Evolutionary conservation across 2,329 filamentous ascomycete genomes (phyloP).

Genomic region (Aspergillus fischeri): DNA sequence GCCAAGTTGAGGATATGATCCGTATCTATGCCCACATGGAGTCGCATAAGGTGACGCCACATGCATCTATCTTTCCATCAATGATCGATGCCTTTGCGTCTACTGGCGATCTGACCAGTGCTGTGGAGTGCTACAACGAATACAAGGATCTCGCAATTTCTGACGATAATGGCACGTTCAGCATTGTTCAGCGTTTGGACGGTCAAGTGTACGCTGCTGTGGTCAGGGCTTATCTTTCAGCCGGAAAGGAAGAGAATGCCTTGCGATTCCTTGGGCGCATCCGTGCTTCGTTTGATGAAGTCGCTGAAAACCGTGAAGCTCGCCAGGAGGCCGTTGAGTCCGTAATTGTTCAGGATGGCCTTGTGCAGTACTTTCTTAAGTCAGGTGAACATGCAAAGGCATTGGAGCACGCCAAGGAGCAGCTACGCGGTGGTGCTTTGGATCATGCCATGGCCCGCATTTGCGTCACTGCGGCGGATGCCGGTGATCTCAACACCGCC

Average conservation of each 20-base stretch:
- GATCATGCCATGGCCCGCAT: conserved; percentile 66
- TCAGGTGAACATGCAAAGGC: conserved; percentile 69
- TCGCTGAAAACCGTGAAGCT: conserved; percentile 50
- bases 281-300: conserved; percentile 50
- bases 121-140: conserved; percentile 92
- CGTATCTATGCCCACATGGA: conserved; percentile 92
- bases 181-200: conserved; percentile 69
- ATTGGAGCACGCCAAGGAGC: conserved; percentile 63
- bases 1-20: conserved; percentile 82
- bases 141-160: conserved; percentile 86
- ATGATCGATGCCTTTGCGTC: conserved; percentile 95
- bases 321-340: conserved; percentile 64
- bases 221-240: conserved; percentile 81
- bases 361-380: conserved; percentile 73
- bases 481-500: conserved; percentile 66
- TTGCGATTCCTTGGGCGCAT: conserved; percentile 83
- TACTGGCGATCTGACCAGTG: conserved; percentile 75
- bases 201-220: conserved; percentile 85
- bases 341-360: conserved; percentile 66
- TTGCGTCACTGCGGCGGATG: conserved; percentile 74
- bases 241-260: conserved; percentile 74
- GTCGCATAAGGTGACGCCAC: conserved; percentile 65
- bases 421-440: conserved; percentile 56
- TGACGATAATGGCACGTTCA: conserved; percentile 68
- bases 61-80: conserved; percentile 76